Evolutionary conservation across 2,329 filamentous ascomycete genomes (phyloP), one percentile per base, ranked within the genome.

Genomic region (Colletotrichum salicis): DNA sequence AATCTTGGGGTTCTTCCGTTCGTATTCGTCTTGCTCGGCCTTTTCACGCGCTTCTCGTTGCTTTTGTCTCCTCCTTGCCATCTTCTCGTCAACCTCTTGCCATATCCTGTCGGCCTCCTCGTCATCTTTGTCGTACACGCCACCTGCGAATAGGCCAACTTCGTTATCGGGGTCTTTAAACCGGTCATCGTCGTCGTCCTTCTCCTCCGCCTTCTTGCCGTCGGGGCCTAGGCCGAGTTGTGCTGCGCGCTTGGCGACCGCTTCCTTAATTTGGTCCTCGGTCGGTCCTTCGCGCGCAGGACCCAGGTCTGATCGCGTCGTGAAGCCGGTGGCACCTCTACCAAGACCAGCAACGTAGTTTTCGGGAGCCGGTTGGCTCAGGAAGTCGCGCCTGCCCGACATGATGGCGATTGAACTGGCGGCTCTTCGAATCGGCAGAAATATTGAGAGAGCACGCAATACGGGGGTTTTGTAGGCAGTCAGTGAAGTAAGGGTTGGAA

Each of bases 131-230:
- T 98, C 96, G 84, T 97, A 99, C 77, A 96, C 93, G 45, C 96
- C 96, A 67, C 94, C 96, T 3, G 96, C 95, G 78, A 99, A 99
- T 27, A 99, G 86, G 5, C 97, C 96, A 59, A 96, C 93, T 82
- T 99, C 96, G 78, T 98, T 98, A 78, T 99, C 96, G 1, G 96
- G 96, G 80, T 99, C 96, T 79, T 97, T 95, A 78, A 95, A 98
- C 58, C 96, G 90, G 45, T 93, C 92, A 65, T 93, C 91, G 67
- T 93, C 92, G 45, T 92, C 91, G 72, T 88, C 90, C 54, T 92
- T 91, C 24, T 93, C 90, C 63, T 91, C 91, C 73, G 89, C 89
- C 74, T 93, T 92, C 77, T 93, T 93, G 67, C 91, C 89, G 64
- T 89, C 90, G 8, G 90, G 90, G 57, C 81, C 81, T n/a, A 89